A percentile compares a stretch with the other conserved stretches of the same genome.
Evolutionary conservation across 2,329 filamentous ascomycete genomes (phyloP).

Genomic region (Trichoderma guizhouense): DNA sequence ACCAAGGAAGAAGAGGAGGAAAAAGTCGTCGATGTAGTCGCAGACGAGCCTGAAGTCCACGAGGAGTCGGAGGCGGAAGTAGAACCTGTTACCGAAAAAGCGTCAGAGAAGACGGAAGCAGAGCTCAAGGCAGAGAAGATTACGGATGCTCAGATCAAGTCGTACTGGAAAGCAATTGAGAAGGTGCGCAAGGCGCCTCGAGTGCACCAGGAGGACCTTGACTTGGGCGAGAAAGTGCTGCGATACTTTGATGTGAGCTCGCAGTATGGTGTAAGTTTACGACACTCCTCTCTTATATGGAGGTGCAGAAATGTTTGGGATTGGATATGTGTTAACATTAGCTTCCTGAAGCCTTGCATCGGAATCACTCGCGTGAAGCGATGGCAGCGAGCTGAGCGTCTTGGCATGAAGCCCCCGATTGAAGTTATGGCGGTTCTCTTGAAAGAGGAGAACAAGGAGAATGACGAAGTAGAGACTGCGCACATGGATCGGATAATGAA

Average conservation of each 20-base stretch:
- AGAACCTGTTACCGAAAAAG: conserved; percentile 27
- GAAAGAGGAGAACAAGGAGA: conserved; percentile 61
- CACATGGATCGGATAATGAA: conserved; percentile 69
- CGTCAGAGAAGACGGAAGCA: conserved; percentile 44
- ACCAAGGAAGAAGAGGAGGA: conserved; percentile 17
- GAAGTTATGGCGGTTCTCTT: conserved; percentile 85
- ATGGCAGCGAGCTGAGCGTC: conserved; percentile 78
- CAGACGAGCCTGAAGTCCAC: conserved; percentile 20
- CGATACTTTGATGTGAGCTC: conserved; percentile 89
- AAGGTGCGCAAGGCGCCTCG: conserved; percentile 61
- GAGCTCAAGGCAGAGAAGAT: conserved; percentile 62
- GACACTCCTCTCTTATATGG: background rate
- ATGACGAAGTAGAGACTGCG: conserved; percentile 58
- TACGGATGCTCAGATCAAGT: conserved; percentile 64
- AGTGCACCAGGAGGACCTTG: conserved; percentile 74
- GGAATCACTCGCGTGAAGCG: conserved; percentile 77
- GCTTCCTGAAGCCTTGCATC: conserved; percentile 68
- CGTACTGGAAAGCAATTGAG: conserved; percentile 77
- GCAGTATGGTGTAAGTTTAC: conserved; percentile 77
- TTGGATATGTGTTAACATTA: background rate
- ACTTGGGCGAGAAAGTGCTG: conserved; percentile 77
- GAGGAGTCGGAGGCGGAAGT: conserved; percentile 24
- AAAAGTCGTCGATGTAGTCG: conserved; percentile 13
- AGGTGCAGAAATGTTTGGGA: background rate
- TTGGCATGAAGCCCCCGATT: conserved; percentile 84